phyloP scores from a whole-genome alignment of 129 eudicot genomes.

The Pulicaria dysenterica region DNA sequence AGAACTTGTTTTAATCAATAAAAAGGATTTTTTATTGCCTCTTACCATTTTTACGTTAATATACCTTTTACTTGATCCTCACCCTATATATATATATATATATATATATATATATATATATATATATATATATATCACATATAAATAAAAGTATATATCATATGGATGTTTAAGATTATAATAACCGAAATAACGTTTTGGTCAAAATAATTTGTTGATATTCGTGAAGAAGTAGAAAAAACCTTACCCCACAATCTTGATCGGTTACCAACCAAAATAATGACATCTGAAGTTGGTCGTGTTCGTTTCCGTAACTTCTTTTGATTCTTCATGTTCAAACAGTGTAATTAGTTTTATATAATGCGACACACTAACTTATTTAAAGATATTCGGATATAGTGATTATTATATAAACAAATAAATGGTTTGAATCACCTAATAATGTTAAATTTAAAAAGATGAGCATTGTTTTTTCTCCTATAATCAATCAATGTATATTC shows the following conservation, averaged over 20 bases:
- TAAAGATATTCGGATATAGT: background rate
- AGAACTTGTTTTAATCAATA: too few relatives aligned
- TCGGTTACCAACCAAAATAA: slow-evolving; percentile 33
- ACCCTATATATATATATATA: too few relatives aligned
- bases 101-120: too few relatives aligned
- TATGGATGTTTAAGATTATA: too few relatives aligned
- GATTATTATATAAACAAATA: background rate
- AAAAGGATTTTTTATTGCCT: too few relatives aligned
- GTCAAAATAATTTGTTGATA: background rate
- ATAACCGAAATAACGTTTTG: background rate
- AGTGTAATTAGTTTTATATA: background rate
- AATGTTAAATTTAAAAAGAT: background rate
- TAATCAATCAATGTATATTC: slow-evolving; percentile 8
- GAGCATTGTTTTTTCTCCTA: slow-evolving; percentile 1
- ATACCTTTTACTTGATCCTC: too few relatives aligned
- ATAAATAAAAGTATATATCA: too few relatives aligned
- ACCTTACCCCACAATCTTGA: slow-evolving; percentile 15
- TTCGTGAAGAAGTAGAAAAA: background rate
- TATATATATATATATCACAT: too few relatives aligned
- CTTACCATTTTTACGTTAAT: too few relatives aligned
- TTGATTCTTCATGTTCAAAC: background rate
- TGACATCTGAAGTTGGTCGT: background rate
- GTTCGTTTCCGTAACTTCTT: background rate
- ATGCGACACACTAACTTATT: background rate
- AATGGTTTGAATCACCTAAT: background rate